Conservation (phyloP, 1,284 basidiomycete genomes). For the Tetrapyrgos nigripes region DNA sequence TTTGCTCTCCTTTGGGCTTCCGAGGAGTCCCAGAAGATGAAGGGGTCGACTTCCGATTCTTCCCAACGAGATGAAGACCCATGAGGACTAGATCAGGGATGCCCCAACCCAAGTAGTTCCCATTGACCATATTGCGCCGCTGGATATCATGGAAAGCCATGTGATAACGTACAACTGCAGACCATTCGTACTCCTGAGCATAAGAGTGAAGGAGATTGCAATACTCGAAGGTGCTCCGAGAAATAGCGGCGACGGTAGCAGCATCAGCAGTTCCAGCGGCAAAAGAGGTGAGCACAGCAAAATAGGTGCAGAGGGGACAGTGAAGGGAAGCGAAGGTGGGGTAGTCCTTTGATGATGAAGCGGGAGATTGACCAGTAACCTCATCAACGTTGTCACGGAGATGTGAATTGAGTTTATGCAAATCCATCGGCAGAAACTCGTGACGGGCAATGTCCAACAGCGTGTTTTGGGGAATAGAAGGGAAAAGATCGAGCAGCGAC, state of each 20-base stretch:
- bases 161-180: conserved; percentile 4
- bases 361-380: not conserved
- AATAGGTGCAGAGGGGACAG: not conserved
- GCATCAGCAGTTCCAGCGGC: conserved; percentile 1
- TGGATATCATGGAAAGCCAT: conserved; percentile 4
- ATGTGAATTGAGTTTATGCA: conserved; percentile 4
- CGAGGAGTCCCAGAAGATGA: no score
- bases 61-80: not conserved
- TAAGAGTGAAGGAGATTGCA: conserved; percentile 1
- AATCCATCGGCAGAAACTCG: conserved; percentile 2
- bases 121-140: conserved; percentile 4
- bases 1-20: no score
- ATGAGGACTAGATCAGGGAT: not conserved
- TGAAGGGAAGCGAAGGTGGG: not conserved
- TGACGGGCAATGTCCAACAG: conserved; percentile 12
- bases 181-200: not conserved
- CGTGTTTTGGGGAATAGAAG: not conserved
- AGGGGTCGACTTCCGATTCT: not conserved
- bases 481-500: conserved; percentile 7
- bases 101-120: conserved; percentile 5
- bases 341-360: conserved; percentile 2
- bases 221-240: not conserved
- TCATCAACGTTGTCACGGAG: conserved; percentile 7
- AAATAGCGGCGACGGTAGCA: not conserved
- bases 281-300: conserved; percentile 1